Evolutionary conservation across 495 filamentous ascomycete species (phyloP), one percentile per base, ranked within the genome.

Genomic region (Halenospora varia): DNA sequence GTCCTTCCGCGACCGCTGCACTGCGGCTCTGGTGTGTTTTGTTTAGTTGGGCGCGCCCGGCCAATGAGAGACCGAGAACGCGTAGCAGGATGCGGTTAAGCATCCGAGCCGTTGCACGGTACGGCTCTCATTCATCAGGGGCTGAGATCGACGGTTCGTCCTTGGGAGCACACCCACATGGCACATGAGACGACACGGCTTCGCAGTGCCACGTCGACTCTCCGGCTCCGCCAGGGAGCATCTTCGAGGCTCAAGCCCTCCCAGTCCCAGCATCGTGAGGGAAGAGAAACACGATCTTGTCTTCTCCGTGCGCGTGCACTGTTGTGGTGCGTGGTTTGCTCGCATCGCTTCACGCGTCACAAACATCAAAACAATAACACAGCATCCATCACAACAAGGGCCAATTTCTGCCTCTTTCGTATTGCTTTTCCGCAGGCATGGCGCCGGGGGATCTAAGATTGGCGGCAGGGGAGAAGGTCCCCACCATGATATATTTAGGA

Each of bases 381-480:
- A 52, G 19, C 15, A 52, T 15, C 26, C 40, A 53, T 53, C 29
- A 41, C 51, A 53, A 53, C 19, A 25, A 13, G 46, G 18, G 13
- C 46, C 46, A 10, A 22, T 24, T 24, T 48, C 20, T 41, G 3
- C 35, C 50, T 42, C 19, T 53, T 53, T 53, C 26, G 50, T 53
- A 42, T 53, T 48, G 17, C 24, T 48, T 46, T 59, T 25, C 56
- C 25, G 47, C 26, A 44, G 49, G 25, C 54, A 48, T 1, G 25
- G 26, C 9, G 24, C 25, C 54, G 44, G 54, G 54, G 44, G 45
- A 56, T 56, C 54, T 48, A 57, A 57, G 55, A 57, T 51, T 45
- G 47, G 2, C 47, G 26, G 44, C 55, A 40, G 24, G 55, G 55
- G 55, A 13, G 6, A 35, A n/a, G n/a, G 29, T 13, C 29, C 13